Percentiles rank a stretch among this genome's conserved stretches.
Conservation (phyloP, 768 basidiomycete genomes). For the Russula griseocarnosa region DNA sequence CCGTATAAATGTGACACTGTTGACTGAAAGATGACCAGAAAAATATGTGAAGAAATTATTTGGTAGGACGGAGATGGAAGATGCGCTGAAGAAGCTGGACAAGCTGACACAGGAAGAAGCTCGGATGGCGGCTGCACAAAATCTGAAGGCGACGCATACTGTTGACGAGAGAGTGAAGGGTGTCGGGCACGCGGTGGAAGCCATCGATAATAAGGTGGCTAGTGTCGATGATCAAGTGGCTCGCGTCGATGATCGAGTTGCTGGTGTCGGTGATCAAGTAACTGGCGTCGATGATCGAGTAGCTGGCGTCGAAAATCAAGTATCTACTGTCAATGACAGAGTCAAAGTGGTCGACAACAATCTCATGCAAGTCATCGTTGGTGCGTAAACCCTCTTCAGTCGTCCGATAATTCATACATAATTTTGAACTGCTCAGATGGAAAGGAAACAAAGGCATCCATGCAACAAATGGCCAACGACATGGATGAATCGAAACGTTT, state of each 20-base stretch:
- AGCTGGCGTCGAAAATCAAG: too few relatives aligned
- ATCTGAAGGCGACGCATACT: neutral
- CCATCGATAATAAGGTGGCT: neutral
- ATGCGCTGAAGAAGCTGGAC: neutral
- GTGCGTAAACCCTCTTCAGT: neutral
- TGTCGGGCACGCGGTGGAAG: neutral
- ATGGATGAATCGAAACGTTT: neutral
- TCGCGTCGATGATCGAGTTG: neutral
- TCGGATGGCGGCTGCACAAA: neutral
- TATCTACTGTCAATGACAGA: neutral
- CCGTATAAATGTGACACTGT: neutral
- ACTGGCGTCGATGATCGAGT: too few relatives aligned
- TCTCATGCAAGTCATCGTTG: neutral
- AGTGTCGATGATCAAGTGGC: neutral
- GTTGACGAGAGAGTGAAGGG: neutral
- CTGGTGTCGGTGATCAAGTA: too few relatives aligned
- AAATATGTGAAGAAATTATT: neutral
- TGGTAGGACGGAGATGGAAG: neutral
- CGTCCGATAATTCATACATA: neutral
- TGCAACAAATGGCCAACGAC: neutral
- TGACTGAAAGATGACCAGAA: neutral
- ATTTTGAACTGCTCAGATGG: neutral
- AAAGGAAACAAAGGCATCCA: too few relatives aligned
- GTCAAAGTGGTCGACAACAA: neutral
- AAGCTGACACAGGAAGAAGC: neutral